Evolutionary conservation across 2,329 filamentous ascomycete species (phyloP).

Genomic region (Macroventuria anomochaeta): DNA sequence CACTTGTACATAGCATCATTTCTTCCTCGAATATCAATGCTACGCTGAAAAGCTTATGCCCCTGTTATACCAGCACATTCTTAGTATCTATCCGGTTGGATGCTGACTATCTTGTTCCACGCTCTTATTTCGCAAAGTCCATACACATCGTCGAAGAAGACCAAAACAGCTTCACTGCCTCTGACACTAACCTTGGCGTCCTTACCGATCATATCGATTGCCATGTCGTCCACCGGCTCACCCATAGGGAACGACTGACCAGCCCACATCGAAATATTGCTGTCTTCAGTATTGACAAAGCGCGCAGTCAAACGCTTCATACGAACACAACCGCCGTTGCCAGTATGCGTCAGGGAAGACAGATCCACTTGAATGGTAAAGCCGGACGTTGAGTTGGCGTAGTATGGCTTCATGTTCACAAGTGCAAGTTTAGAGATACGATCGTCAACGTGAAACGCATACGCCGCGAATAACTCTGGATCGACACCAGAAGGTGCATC

Average conservation of each 20-base stretch:
- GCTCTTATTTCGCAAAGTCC: no score
- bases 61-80: no score
- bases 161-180: slow-evolving; percentile 17
- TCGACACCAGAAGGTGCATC: neutral
- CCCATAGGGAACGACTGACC: slow-evolving; percentile 16
- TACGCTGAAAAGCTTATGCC: no score
- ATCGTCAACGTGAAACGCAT: slow-evolving; percentile 18
- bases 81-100: no score
- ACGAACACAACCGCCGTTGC: no score
- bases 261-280: slow-evolving; percentile 7
- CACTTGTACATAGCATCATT: no score
- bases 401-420: slow-evolving; percentile 19
- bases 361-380: slow-evolving; percentile 2
- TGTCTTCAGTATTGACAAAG: neutral
- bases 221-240: slow-evolving; percentile 5
- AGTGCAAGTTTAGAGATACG: slow-evolving; percentile 12
- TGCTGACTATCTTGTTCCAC: no score
- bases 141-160: slow-evolving; percentile 14
- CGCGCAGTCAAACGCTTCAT: no score
- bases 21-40: no score
- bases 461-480: slow-evolving; percentile 12
- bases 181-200: slow-evolving; percentile 2
- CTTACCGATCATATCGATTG: slow-evolving; percentile 4
- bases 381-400: slow-evolving; percentile 6
- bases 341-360: neutral